These are phyloP conservation scores for Komagataella pseudopastoris DNA, from an alignment of 805 yeast species.

Conservation along the genomic window DNA sequence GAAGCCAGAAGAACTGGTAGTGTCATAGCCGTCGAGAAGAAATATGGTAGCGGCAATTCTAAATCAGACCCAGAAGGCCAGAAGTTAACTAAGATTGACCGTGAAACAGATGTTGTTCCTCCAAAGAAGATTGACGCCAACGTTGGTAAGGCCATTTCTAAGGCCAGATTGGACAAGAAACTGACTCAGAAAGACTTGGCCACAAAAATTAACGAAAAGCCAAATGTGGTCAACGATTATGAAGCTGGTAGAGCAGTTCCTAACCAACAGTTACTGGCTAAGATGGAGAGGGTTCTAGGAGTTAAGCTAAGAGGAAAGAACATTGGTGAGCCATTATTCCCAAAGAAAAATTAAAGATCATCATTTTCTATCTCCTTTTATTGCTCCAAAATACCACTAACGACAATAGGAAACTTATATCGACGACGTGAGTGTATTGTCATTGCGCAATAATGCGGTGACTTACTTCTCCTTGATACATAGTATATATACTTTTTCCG, in stretches of 20 bases:
- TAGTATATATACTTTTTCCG: not conserved
- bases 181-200: constrained; percentile 95
- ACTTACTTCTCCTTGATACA: not conserved
- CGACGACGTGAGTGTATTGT: not conserved
- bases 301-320: constrained; percentile 92
- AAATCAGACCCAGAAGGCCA: constrained; percentile 81
- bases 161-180: constrained; percentile 79
- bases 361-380: not conserved
- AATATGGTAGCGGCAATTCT: constrained; percentile 58
- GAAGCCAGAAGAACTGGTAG: constrained; percentile 91
- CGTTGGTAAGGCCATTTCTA: constrained; percentile 80
- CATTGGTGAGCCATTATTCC: constrained; percentile 78
- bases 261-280: constrained; percentile 85
- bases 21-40: constrained; percentile 86
- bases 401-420: not conserved
- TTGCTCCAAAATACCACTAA: not conserved
- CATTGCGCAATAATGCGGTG: not conserved
- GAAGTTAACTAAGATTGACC: constrained; percentile 83
- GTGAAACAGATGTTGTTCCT: constrained; percentile 85
- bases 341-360: constrained; percentile 29
- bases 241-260: constrained; percentile 96
- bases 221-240: constrained; percentile 87
- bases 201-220: constrained; percentile 90
- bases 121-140: constrained; percentile 74
- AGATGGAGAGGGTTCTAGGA: constrained; percentile 88